Conservation (phyloP, 176 grass and related monocot genomes). For the Aechmea fasciata region DNA sequence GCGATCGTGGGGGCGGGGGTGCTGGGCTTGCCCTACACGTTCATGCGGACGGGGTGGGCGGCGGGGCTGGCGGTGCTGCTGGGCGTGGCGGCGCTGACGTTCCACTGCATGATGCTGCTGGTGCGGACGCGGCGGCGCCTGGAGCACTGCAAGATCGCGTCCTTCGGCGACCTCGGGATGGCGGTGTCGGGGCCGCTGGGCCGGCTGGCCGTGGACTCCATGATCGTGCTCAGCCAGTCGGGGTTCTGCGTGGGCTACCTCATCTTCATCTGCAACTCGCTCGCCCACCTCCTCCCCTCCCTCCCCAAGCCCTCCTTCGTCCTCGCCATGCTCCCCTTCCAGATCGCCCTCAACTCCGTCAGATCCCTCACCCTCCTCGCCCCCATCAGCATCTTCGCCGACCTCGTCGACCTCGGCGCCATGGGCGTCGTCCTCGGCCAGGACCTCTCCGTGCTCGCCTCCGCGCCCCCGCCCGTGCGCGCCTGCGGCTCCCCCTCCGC, state of each 20-base stretch:
- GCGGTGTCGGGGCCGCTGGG: constrained; percentile 47
- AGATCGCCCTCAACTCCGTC: constrained; percentile 91
- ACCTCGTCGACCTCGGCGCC: constrained; percentile 81
- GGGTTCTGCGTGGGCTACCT: constrained; percentile 95
- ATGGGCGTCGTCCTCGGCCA: constrained; percentile 88
- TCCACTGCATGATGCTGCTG: constrained; percentile 94
- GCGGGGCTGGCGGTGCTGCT: constrained; percentile 54
- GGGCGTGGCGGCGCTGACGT: constrained; percentile 64
- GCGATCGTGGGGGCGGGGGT: constrained; percentile 85
- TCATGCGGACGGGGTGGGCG: constrained; percentile 83
- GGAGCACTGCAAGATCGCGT: constrained; percentile 54
- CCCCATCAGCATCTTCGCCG: constrained; percentile 88
- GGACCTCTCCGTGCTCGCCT: constrained; percentile 45
- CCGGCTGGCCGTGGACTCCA: constrained; percentile 56
- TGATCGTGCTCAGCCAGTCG: constrained; percentile 95
- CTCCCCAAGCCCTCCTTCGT: constrained; percentile 61
- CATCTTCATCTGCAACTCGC: constrained; percentile 81
- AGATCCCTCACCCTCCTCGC: constrained; percentile 88
- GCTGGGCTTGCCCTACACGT: constrained; percentile 93
- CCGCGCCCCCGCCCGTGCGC: constrained; percentile 31
- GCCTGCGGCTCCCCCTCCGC: constrained; percentile 45
- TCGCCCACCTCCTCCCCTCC: constrained; percentile 45
- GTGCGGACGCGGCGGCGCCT: constrained; percentile 58
- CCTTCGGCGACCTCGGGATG: constrained; percentile 73
- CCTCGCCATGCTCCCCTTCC: constrained; percentile 75